These are phyloP conservation scores for Penicillium waksmanii DNA, from an alignment of 495 filamentous ascomycete species.

Conservation along the genomic window DNA sequence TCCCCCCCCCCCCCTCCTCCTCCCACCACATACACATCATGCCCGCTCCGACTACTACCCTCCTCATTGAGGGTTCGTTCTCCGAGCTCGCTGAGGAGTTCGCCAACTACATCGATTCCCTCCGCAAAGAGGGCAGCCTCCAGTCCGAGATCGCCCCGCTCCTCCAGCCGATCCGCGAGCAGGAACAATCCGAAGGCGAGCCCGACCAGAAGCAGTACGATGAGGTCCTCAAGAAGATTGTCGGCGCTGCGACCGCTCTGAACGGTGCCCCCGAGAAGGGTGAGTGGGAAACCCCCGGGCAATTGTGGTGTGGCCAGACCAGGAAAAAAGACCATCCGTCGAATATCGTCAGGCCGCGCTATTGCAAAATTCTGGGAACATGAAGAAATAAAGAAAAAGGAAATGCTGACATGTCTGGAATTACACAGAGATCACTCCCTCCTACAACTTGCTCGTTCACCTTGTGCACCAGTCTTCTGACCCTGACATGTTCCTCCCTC, in stretches of 20 bases:
- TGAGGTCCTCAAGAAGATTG: slow-evolving; percentile 85
- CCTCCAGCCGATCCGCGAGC: slow-evolving; percentile 60
- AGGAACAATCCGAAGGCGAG: slow-evolving; percentile 51
- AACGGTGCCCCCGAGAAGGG: slow-evolving; percentile 88
- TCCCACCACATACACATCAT: slow-evolving; percentile 40
- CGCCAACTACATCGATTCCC: slow-evolving; percentile 76
- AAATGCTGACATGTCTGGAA: slow-evolving; percentile 21
- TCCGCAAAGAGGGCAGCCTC: slow-evolving; percentile 61
- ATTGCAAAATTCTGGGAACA: slow-evolving; percentile 5
- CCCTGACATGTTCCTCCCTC: slow-evolving; percentile 80
- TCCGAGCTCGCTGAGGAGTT: slow-evolving; percentile 88
- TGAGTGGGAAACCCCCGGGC: slow-evolving; percentile 33
- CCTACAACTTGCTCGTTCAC: slow-evolving; percentile 95
- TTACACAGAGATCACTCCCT: slow-evolving; percentile 77
- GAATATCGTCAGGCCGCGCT: slow-evolving; percentile 21
- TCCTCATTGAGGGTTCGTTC: slow-evolving; percentile 91
- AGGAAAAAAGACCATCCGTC: slow-evolving; percentile 18
- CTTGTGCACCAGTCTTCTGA: slow-evolving; percentile 83
- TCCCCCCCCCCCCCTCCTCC: slow-evolving; percentile 27
- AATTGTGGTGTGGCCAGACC: slow-evolving; percentile 5
- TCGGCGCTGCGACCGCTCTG: slow-evolving; percentile 69
- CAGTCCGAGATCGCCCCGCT: slow-evolving; percentile 73
- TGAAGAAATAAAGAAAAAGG: not conserved
- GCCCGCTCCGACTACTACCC: slow-evolving; percentile 58
- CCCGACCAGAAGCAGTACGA: slow-evolving; percentile 68